phyloP scores from a whole-genome alignment of 2,329 filamentous ascomycete species.

The Ilyonectria sp. region DNA sequence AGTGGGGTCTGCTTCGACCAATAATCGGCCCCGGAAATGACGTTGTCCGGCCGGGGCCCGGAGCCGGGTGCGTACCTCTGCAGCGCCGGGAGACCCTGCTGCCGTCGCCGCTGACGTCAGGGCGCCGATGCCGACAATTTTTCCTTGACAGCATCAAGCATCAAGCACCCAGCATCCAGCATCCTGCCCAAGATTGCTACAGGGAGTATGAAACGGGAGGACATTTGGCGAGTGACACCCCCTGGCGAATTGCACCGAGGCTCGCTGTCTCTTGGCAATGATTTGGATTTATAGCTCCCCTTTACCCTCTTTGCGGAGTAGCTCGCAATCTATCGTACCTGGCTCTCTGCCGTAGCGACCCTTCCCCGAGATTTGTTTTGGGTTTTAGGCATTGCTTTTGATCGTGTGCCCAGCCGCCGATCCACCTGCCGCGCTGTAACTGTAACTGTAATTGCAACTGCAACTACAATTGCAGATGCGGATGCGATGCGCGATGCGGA shows the following conservation, averaged over 20 bases:
- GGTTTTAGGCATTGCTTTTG: not conserved
- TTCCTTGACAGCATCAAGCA: not conserved
- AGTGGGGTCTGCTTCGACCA: conserved; percentile 30
- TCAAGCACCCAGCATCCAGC: not conserved
- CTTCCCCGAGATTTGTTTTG: not conserved
- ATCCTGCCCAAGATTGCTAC: not conserved
- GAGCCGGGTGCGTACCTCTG: conserved; percentile 38
- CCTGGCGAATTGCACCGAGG: not conserved
- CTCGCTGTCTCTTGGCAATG: not conserved
- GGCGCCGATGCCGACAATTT: not conserved
- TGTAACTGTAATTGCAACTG: not conserved
- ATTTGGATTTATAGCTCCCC: not conserved
- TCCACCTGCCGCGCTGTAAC: not conserved
- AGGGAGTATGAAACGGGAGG: not conserved
- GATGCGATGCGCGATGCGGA: not conserved
- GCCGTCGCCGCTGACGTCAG: conserved; percentile 50
- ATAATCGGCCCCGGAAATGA: conserved; percentile 44
- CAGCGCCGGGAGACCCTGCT: conserved; percentile 44
- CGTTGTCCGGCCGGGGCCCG: conserved; percentile 43
- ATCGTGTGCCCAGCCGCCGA: not conserved
- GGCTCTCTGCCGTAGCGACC: not conserved
- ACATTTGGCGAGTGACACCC: not conserved
- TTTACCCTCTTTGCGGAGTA: not conserved
- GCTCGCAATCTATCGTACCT: not conserved
- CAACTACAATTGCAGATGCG: not conserved